Conservation (phyloP, 164 flowering plant genomes). For the Liquidambar formosana region DNA sequence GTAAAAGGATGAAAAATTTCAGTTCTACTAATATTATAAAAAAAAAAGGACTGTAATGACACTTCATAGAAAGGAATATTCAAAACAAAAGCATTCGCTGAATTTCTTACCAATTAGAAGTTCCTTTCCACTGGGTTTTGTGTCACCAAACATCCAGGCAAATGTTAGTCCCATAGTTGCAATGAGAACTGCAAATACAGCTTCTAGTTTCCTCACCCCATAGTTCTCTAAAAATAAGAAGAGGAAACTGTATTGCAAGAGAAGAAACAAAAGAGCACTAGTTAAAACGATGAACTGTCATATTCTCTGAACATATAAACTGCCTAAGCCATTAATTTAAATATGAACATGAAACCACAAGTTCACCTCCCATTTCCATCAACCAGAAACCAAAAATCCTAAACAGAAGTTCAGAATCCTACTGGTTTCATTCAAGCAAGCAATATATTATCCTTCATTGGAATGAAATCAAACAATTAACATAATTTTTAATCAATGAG, state of each 20-base stretch:
- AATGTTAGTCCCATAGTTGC: constrained; percentile 87
- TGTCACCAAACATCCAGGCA: constrained; percentile 92
- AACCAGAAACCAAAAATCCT: no score
- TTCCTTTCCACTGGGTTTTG: constrained; percentile 75
- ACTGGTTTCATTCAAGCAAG: no score
- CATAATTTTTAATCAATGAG: no score
- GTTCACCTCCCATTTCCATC: no score
- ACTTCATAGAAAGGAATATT: neutral
- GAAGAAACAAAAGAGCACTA: constrained; percentile 2
- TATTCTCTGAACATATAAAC: neutral
- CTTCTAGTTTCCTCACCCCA: constrained; percentile 96
- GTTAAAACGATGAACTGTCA: constrained; percentile 4
- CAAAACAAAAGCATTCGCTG: neutral
- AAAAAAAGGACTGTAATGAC: no score
- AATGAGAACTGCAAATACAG: constrained; percentile 79
- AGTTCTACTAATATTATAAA: neutral
- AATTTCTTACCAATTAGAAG: constrained; percentile 59
- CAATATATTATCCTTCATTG: no score
- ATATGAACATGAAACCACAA: no score
- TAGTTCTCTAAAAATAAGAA: constrained; percentile 90
- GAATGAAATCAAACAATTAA: no score
- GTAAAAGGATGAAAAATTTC: constrained; percentile 11
- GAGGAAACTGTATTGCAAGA: constrained; percentile 53
- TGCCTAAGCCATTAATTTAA: no score
- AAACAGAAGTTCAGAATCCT: no score